Evolutionary conservation across 192 early-diverging fungal genomes (phyloP), one percentile per base, ranked within the genome.

Genomic region (Powellomyces hirtus): DNA sequence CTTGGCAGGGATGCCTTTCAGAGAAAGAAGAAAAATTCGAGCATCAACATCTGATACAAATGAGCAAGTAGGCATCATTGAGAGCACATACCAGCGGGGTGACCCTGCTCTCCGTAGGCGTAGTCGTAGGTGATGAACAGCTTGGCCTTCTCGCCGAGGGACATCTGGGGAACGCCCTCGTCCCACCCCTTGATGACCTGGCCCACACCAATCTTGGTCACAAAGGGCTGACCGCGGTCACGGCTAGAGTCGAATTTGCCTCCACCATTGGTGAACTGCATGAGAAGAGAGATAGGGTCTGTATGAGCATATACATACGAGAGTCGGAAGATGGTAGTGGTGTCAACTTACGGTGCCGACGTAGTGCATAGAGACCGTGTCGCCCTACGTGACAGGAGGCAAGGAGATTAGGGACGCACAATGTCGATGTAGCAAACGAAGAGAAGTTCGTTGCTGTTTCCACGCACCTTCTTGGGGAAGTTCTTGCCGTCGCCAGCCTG

Each of bases 91-190:
- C 51, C 69, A 33, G 68, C 67, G 30, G 73, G 73, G 68, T 75
- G 64, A 34, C 73, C 73, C 4, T 68, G 29, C 42, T 69, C 73
- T n/a, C 73, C 73, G 64, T 75, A 75, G 26, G 73, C 73, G 38
- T 57, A 75, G 51, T 75, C 73, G 62, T 70, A 75, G 22, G 73
- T 64, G 72, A 95, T 95, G 59, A 80, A 83, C 33, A 98, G 81
- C 66, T 78, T 92, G 51, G 94, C 93, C 65, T 83, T 81, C 84
- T 97, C 88, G 69, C 94, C 94, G 31, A 96, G 70, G 56, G 90
- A 92, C 88, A 98, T 88, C 77, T 94, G 80, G n/a, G 93, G 92
- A 55, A 98, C 94, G 77, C 93, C 95, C 84, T 88, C 82, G 71
- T 88, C 88, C 91, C 91, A 90, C 14, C 77, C 93, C 59, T 82